Evolutionary conservation across 2,329 filamentous ascomycete genomes (phyloP).

Genomic region (Aspergillus terreus): DNA sequence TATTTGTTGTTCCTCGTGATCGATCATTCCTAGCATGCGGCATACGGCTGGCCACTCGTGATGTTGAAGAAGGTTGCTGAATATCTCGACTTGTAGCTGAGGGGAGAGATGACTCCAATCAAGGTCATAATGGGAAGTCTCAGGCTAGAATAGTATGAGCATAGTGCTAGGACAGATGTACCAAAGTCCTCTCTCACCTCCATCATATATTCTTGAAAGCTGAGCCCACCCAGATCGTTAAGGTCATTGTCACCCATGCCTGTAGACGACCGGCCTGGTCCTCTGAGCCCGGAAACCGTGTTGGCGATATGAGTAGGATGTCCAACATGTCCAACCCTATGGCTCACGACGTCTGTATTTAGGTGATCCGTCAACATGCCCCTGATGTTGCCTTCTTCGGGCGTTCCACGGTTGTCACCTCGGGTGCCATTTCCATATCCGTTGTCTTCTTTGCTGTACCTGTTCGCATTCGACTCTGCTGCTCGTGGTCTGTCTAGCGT

Average conservation of each 20-base stretch:
- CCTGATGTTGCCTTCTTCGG: no score
- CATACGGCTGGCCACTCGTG: slow-evolving; percentile 19
- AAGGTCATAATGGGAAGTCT: slow-evolving; percentile 8
- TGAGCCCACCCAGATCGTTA: no score
- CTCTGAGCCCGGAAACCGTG: no score
- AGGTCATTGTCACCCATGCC: no score
- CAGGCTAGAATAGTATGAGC: background rate
- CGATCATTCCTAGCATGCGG: slow-evolving; percentile 22
- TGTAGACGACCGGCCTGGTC: no score
- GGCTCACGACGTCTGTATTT: no score
- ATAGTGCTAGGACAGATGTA: background rate
- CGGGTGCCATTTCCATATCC: background rate
- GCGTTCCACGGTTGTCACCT: no score
- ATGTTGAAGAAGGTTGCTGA: slow-evolving; percentile 26
- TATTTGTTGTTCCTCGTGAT: slow-evolving; percentile 20
- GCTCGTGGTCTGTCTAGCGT: slow-evolving; percentile 25
- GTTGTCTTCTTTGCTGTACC: background rate
- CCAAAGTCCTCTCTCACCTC: no score
- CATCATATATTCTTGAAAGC: no score
- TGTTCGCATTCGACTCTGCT: background rate
- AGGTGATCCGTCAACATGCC: no score
- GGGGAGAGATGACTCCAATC: slow-evolving; percentile 32
- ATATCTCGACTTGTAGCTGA: slow-evolving; percentile 34
- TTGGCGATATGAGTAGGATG: no score
- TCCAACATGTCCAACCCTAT: no score